phyloP scores from a whole-genome alignment of 768 basidiomycete species.

The Mycena alexandri region DNA sequence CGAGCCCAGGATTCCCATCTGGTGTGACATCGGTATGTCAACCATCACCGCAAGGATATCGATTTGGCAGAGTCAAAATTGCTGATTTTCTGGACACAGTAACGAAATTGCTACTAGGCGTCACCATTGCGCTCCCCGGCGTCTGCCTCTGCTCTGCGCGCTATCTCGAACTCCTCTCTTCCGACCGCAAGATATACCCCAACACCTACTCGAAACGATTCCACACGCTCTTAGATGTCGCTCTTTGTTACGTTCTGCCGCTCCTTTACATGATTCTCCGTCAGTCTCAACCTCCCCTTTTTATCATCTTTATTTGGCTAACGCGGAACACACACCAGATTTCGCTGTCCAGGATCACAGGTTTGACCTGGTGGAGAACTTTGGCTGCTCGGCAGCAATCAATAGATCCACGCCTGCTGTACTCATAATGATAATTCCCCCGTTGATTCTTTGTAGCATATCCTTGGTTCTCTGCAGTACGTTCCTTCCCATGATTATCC shows the following conservation, averaged over 20 bases:
- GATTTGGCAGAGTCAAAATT: neutral
- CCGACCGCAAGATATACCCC: conserved; percentile 29
- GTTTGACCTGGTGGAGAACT: conserved; percentile 23
- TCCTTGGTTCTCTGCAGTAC: conserved; percentile 23
- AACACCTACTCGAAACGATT: conserved; percentile 32
- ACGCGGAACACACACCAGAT: neutral
- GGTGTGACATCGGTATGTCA: conserved; percentile 34
- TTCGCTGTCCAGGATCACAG: conserved; percentile 34
- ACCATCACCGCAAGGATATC: too few species aligned
- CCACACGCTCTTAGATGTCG: conserved; percentile 28
- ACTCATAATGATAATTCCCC: conserved; percentile 24
- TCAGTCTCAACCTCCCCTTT: neutral
- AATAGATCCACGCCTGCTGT: conserved; percentile 28
- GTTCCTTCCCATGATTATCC: too few species aligned
- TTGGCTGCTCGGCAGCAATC: conserved; percentile 28
- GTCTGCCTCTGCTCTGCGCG: conserved; percentile 31
- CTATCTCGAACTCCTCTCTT: conserved; percentile 26
- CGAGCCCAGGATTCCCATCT: conserved; percentile 8
- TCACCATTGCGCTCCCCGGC: conserved; percentile 22
- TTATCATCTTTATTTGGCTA: neutral
- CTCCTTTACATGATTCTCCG: conserved; percentile 33
- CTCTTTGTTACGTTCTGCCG: conserved; percentile 27
- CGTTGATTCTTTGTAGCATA: conserved; percentile 21
- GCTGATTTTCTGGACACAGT: neutral
- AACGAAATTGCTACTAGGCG: conserved; percentile 23